Percentiles rank a stretch among this genome's conserved stretches.
These are phyloP conservation scores for Plantago major DNA, from an alignment of 257 asterid species.

Conservation along the genomic window DNA sequence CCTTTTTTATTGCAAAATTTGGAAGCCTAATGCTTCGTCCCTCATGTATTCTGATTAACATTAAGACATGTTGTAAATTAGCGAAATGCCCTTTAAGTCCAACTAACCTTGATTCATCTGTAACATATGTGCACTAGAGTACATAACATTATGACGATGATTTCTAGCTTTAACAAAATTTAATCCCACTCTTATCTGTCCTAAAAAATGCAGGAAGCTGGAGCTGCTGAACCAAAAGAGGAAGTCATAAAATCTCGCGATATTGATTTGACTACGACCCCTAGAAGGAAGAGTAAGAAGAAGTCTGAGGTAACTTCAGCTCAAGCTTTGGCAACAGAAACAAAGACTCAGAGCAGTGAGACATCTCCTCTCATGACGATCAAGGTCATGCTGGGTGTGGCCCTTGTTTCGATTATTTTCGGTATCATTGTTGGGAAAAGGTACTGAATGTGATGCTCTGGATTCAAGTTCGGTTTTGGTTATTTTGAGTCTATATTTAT, in stretches of 20 bases:
- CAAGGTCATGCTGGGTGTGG: conserved; percentile 50
- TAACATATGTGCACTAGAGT: no score
- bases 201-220: conserved; percentile 27
- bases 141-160: neutral
- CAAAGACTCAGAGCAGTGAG: conserved; percentile 21
- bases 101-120: no score
- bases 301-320: conserved; percentile 35
- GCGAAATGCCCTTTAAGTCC: no score
- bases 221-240: conserved; percentile 22
- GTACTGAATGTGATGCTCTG: conserved; percentile 11
- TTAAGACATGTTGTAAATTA: no score
- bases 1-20: no score
- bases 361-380: conserved; percentile 36
- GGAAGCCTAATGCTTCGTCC: no score
- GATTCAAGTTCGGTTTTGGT: conserved; percentile 6
- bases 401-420: conserved; percentile 47
- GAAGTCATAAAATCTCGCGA: conserved; percentile 37
- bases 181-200: neutral
- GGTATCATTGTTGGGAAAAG: conserved; percentile 43
- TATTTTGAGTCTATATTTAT: neutral
- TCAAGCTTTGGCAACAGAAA: conserved; percentile 28
- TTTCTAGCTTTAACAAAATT: neutral
- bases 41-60: no score
- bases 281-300: conserved; percentile 53
- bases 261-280: conserved; percentile 31